These are phyloP conservation scores for Dysphania ambrosioides DNA, from an alignment of 148 eudicot genomes.

Conservation along the genomic window DNA sequence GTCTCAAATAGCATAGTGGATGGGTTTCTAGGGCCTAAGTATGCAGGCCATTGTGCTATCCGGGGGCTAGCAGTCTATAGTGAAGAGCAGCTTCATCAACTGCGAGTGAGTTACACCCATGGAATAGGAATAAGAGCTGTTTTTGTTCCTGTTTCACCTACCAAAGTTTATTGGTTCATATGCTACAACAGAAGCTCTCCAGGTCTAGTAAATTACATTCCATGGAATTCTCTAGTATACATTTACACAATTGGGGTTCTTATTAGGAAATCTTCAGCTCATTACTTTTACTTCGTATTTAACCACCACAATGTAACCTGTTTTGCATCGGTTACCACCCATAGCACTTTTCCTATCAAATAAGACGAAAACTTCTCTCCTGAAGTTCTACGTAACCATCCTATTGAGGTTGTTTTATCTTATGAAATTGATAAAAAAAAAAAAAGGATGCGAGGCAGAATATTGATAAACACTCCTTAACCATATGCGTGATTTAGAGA, in stretches of 20 bases:
- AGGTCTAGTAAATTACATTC: conserved; percentile 41
- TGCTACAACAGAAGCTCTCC: conserved; percentile 62
- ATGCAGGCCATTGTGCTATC: conserved; percentile 65
- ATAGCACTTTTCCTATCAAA: too few species aligned
- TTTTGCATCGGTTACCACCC: too few species aligned
- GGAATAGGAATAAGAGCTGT: conserved; percentile 79
- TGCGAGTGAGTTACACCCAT: conserved; percentile 50
- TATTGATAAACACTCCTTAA: neutral
- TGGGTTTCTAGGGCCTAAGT: conserved; percentile 75
- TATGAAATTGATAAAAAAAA: too few species aligned
- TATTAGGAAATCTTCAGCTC: neutral
- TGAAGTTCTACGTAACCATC: too few species aligned
- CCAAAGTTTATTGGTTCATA: conserved; percentile 88
- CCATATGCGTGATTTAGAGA: neutral
- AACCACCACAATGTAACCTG: neutral
- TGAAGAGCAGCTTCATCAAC: conserved; percentile 57
- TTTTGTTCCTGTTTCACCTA: conserved; percentile 68
- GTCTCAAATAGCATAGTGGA: conserved; percentile 73
- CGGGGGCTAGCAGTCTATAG: conserved; percentile 72
- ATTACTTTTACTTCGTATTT: neutral
- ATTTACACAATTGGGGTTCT: neutral
- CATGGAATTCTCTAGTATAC: neutral
- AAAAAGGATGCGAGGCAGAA: too few species aligned
- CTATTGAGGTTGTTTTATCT: too few species aligned
- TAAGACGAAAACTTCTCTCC: too few species aligned